Evolutionary conservation across 148 eudicot species (phyloP).

Genomic region (Simmondsia chinensis): DNA sequence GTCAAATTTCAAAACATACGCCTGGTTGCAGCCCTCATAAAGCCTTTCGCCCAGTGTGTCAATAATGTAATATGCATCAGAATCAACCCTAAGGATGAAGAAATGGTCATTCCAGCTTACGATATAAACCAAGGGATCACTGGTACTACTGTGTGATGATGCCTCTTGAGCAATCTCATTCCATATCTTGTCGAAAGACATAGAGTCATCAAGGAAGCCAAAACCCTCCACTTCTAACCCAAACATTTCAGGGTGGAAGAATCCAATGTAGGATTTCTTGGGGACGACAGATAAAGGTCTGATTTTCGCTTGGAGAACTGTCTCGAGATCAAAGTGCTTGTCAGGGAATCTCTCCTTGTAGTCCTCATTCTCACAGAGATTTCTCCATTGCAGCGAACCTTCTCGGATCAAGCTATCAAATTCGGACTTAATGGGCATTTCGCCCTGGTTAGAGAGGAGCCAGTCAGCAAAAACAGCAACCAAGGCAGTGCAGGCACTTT

Average conservation of each 20-base stretch:
- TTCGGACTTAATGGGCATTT: constrained; percentile 68
- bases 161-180: constrained; percentile 45
- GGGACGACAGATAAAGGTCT: constrained; percentile 44
- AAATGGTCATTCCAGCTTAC: constrained; percentile 91
- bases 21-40: constrained; percentile 66
- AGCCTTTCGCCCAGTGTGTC: constrained; percentile 91
- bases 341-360: constrained; percentile 57
- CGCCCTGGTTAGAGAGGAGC: constrained; percentile 48
- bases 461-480: constrained; percentile 86
- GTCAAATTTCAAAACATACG: constrained; percentile 59
- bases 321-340: constrained; percentile 84
- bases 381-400: constrained; percentile 77
- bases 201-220: constrained; percentile 54
- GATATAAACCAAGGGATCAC: constrained; percentile 42
- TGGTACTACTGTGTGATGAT: constrained; percentile 9
- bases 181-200: constrained; percentile 87
- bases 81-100: constrained; percentile 59
- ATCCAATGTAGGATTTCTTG: constrained; percentile 69
- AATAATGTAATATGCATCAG: constrained; percentile 67
- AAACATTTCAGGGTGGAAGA: constrained; percentile 71
- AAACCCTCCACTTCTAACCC: constrained; percentile 48
- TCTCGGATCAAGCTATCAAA: constrained; percentile 66
- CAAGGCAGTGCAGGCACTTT: constrained; percentile 75
- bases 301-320: constrained; percentile 51
- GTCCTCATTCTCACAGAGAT: constrained; percentile 44